A percentile compares a stretch with the other conserved stretches of the same genome.
Conservation (phyloP, 257 asterid species). For the Galeopsis tetrahit region DNA sequence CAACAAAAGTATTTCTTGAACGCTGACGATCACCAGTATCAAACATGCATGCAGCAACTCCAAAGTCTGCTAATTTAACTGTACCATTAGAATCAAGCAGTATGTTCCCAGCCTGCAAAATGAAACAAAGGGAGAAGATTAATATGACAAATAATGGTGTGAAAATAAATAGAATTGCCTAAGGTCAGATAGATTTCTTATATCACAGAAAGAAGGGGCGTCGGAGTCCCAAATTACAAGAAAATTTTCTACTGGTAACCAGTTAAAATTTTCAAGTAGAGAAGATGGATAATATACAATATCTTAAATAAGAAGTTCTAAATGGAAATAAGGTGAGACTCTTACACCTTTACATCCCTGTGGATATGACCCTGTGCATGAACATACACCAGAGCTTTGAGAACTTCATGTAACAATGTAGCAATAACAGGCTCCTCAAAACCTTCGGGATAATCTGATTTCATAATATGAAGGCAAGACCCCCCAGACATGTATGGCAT, state of each 20-base stretch:
- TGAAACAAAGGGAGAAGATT: conserved; percentile 25
- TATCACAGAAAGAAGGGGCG: conserved; percentile 14
- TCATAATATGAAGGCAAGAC: conserved; percentile 96
- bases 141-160: conserved; percentile 11
- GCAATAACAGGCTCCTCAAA: conserved; percentile 99
- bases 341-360: conserved; percentile 92
- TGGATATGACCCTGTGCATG: conserved; percentile 97
- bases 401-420: conserved; percentile 81
- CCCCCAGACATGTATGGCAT: conserved; percentile 99
- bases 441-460: conserved; percentile 88
- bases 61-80: conserved; percentile 94
- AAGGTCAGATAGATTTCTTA: conserved; percentile 5
- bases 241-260: conserved; percentile 9
- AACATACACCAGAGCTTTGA: conserved; percentile 96
- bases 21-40: conserved; percentile 98
- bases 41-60: conserved; percentile 97
- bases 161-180: conserved; percentile 21
- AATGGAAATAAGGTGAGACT: conserved; percentile 24
- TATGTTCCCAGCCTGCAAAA: conserved; percentile 93
- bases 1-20: conserved; percentile 96
- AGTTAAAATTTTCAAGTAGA: conserved; percentile 8
- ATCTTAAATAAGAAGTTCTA: conserved; percentile 5
- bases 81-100: conserved; percentile 80
- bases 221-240: conserved; percentile 6
- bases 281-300: conserved; percentile 21